Percentiles rank a stretch among this genome's conserved stretches.
These are phyloP conservation scores for Escovopsis weberi DNA, from an alignment of 2,329 filamentous ascomycete genomes.

Conservation along the genomic window DNA sequence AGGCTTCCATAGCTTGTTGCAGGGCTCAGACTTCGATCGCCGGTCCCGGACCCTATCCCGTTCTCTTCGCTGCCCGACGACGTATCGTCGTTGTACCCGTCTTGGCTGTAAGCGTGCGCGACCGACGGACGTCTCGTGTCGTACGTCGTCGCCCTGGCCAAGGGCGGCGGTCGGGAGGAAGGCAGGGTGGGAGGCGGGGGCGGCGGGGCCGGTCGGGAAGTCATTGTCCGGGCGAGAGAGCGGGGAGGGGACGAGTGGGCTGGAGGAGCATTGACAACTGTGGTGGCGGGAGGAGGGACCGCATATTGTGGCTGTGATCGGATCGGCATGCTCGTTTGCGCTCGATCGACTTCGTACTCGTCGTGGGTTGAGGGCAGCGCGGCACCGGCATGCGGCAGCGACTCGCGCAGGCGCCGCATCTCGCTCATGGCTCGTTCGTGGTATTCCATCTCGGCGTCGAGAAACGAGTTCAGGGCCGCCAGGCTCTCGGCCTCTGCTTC, in stretches of 20 bases:
- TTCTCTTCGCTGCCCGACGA: slow-evolving; percentile 35
- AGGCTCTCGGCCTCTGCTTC: slow-evolving; percentile 78
- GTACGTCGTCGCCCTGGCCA: slow-evolving; percentile 25
- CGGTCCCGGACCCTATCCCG: slow-evolving; percentile 30
- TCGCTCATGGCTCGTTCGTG: slow-evolving; percentile 84
- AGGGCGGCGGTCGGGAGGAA: slow-evolving; percentile 19
- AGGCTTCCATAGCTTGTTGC: slow-evolving; percentile 42
- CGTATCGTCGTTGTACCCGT: slow-evolving; percentile 36
- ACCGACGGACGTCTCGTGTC: slow-evolving; percentile 15
- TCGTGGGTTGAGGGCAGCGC: slow-evolving; percentile 22
- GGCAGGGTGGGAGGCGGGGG: slow-evolving; percentile 17
- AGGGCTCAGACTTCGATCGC: slow-evolving; percentile 37
- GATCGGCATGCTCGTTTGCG: slow-evolving; percentile 28
- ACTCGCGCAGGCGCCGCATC: slow-evolving; percentile 41
- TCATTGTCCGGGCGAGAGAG: slow-evolving; percentile 14
- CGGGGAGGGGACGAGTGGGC: slow-evolving; percentile 18
- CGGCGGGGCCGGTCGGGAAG: slow-evolving; percentile 6
- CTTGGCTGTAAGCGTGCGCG: slow-evolving; percentile 19
- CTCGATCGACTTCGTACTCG: slow-evolving; percentile 1
- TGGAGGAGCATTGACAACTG: slow-evolving; percentile 12
- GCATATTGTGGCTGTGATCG: slow-evolving; percentile 2
- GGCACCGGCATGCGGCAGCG: slow-evolving; percentile 21
- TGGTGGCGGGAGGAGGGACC: slow-evolving; percentile 1
- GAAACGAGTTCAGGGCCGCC: slow-evolving; percentile 61
- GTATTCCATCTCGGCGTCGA: slow-evolving; percentile 82